Evolutionary conservation across 176 grass and related monocot species (phyloP).

Genomic region (Miscanthus lutarioriparius): DNA sequence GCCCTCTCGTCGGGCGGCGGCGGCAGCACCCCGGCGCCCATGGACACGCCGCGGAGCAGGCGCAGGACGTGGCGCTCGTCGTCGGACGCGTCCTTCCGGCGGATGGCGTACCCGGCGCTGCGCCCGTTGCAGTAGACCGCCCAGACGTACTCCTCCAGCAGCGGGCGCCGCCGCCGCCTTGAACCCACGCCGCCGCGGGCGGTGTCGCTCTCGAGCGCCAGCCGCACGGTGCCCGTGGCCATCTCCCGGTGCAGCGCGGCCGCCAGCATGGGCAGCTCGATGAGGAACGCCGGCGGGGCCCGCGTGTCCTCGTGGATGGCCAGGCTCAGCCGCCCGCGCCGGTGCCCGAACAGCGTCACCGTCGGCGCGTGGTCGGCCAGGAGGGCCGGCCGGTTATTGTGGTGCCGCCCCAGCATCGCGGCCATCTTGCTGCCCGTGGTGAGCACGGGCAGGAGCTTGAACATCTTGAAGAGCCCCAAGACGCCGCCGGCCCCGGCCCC

Average conservation of each 20-base stretch:
- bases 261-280: slow-evolving; percentile 86
- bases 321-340: slow-evolving; percentile 73
- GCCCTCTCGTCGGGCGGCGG: slow-evolving; percentile 45
- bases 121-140: slow-evolving; percentile 92
- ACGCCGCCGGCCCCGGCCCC: background rate
- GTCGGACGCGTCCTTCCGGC: slow-evolving; percentile 71
- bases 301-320: slow-evolving; percentile 95
- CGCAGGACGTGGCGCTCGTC: slow-evolving; percentile 74
- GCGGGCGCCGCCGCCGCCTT: slow-evolving; percentile 38
- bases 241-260: slow-evolving; percentile 82
- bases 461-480: slow-evolving; percentile 73
- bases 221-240: slow-evolving; percentile 62
- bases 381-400: slow-evolving; percentile 37
- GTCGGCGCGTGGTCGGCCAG: slow-evolving; percentile 75
- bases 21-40: slow-evolving; percentile 87
- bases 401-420: slow-evolving; percentile 59
- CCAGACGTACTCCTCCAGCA: slow-evolving; percentile 92
- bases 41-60: slow-evolving; percentile 78
- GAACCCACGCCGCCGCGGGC: slow-evolving; percentile 26
- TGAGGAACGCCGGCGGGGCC: slow-evolving; percentile 73
- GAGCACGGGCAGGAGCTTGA: slow-evolving; percentile 86
- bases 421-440: slow-evolving; percentile 86
- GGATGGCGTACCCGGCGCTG: slow-evolving; percentile 76
- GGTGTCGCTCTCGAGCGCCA: slow-evolving; percentile 85
- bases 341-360: slow-evolving; percentile 84